Conservation (phyloP, 1,139 yeast genomes). For the Geotrichum europaeum region DNA sequence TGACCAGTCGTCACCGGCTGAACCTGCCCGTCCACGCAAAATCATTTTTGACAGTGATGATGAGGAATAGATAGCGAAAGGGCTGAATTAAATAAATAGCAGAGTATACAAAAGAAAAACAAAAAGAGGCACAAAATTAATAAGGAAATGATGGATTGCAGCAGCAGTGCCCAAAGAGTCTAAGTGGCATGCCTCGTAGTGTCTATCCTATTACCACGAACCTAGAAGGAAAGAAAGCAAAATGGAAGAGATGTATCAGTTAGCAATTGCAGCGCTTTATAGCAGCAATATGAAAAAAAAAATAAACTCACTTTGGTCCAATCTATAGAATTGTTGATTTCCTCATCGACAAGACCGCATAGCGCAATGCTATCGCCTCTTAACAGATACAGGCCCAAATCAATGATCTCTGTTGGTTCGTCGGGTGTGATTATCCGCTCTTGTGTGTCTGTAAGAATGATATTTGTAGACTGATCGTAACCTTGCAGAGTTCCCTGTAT, state of each 20-base stretch:
- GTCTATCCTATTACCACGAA: slow-evolving; percentile 27
- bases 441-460: slow-evolving; percentile 55
- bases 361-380: slow-evolving; percentile 82
- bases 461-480: slow-evolving; percentile 72
- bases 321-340: slow-evolving; percentile 45
- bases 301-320: slow-evolving; percentile 47
- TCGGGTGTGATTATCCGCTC: slow-evolving; percentile 45
- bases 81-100: slow-evolving; percentile 1
- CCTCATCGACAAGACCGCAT: slow-evolving; percentile 63
- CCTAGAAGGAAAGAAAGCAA: slow-evolving; percentile 16
- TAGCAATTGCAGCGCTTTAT: neutral
- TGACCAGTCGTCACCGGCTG: neutral
- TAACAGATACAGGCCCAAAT: slow-evolving; percentile 59
- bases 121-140: neutral
- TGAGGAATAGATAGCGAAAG: slow-evolving; percentile 1
- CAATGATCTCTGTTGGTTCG: slow-evolving; percentile 47
- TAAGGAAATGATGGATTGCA: neutral
- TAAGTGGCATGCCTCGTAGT: slow-evolving; percentile 29
- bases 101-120: slow-evolving; percentile 6
- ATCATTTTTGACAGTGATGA: slow-evolving; percentile 17
- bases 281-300: neutral
- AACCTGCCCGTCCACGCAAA: neutral
- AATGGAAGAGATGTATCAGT: neutral
- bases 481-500: slow-evolving; percentile 66
- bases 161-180: neutral